These are phyloP conservation scores for Aspergillus sp. DNA, from an alignment of 2,329 filamentous ascomycete species.

Conservation along the genomic window DNA sequence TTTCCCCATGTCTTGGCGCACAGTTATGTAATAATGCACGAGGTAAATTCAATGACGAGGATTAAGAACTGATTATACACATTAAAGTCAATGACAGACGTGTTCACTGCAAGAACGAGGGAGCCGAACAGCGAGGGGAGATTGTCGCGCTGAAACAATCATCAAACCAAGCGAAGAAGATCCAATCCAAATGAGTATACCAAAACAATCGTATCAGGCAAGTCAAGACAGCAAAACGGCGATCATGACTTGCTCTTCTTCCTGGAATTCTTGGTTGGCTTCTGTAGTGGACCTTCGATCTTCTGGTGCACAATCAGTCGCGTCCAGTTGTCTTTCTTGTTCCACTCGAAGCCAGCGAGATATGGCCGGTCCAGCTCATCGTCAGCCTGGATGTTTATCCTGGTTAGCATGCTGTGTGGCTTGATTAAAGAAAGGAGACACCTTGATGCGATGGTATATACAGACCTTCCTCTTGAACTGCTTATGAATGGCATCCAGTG, in stretches of 20 bases:
- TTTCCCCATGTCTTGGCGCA: too few species aligned
- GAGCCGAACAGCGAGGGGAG: too few species aligned
- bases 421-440: neutral
- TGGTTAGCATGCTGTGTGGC: neutral
- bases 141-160: too few species aligned
- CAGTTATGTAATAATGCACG: too few species aligned
- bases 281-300: slow-evolving; percentile 49
- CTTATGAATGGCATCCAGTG: slow-evolving; percentile 90
- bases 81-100: too few species aligned
- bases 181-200: too few species aligned
- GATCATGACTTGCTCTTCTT: slow-evolving; percentile 38
- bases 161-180: too few species aligned
- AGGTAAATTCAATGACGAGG: too few species aligned
- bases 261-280: slow-evolving; percentile 55
- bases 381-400: slow-evolving; percentile 54
- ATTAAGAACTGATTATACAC: too few species aligned
- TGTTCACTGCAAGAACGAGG: too few species aligned
- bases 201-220: too few species aligned
- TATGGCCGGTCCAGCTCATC: slow-evolving; percentile 83
- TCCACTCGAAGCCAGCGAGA: slow-evolving; percentile 93
- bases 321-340: slow-evolving; percentile 85
- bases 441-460: slow-evolving; percentile 8
- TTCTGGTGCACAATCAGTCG: slow-evolving; percentile 78
- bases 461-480: slow-evolving; percentile 87
- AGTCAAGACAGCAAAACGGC: neutral